Percentiles rank a stretch among this genome's conserved stretches.
Conservation (phyloP, 805 yeast genomes). For the Wickerhamiella spandovensis region DNA sequence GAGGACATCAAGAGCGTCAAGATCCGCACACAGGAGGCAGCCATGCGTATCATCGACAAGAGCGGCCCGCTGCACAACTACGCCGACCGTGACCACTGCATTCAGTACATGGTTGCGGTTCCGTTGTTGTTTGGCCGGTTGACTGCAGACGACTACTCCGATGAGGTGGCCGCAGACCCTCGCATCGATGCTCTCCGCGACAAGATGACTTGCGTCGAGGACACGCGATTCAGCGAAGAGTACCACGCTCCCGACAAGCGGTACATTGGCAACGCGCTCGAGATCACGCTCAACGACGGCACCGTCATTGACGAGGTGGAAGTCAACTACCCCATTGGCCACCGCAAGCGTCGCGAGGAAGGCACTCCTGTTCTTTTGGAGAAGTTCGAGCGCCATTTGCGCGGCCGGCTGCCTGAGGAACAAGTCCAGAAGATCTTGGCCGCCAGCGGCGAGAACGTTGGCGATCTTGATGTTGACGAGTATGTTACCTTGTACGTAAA, state of each 20-base stretch:
- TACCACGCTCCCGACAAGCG: slow-evolving; percentile 46
- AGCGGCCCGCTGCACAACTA: slow-evolving; percentile 47
- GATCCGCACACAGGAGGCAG: slow-evolving; percentile 49
- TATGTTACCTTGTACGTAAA: slow-evolving; percentile 33
- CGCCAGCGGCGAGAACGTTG: slow-evolving; percentile 26
- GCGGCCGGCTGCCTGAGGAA: slow-evolving; percentile 31
- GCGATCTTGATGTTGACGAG: slow-evolving; percentile 33
- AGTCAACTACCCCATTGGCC: slow-evolving; percentile 48
- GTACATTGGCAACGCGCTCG: slow-evolving; percentile 42
- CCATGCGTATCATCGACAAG: slow-evolving; percentile 46
- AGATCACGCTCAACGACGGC: slow-evolving; percentile 41
- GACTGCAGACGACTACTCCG: slow-evolving; percentile 46
- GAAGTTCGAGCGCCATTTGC: slow-evolving; percentile 40
- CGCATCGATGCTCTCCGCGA: slow-evolving; percentile 38
- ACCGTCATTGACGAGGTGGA: slow-evolving; percentile 37
- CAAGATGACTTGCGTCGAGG: slow-evolving; percentile 43
- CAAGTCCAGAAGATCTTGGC: slow-evolving; percentile 30
- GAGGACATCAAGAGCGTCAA: slow-evolving; percentile 37
- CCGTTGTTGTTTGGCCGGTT: slow-evolving; percentile 43
- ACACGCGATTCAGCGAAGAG: slow-evolving; percentile 35
- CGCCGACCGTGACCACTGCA: slow-evolving; percentile 54
- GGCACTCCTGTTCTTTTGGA: slow-evolving; percentile 41
- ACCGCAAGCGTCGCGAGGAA: slow-evolving; percentile 43
- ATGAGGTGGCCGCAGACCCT: slow-evolving; percentile 37
- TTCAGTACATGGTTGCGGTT: slow-evolving; percentile 49